Evolutionary conservation across 2,329 filamentous ascomycete genomes (phyloP).

Genomic region (Coleophoma cylindrospora): DNA sequence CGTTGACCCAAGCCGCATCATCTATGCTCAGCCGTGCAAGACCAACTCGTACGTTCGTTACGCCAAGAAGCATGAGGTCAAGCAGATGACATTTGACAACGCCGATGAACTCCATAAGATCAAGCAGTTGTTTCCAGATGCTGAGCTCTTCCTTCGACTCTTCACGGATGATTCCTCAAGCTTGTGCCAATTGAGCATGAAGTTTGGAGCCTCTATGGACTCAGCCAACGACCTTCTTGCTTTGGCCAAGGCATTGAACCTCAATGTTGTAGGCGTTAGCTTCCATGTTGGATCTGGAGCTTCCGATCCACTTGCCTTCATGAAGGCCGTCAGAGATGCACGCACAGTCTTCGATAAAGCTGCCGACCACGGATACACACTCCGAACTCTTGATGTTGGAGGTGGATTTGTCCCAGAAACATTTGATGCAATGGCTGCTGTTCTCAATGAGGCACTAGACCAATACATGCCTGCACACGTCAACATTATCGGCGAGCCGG

Average conservation of each 20-base stretch:
- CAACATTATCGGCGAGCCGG: constrained; percentile 90
- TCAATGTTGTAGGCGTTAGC: constrained; percentile 92
- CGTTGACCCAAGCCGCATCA: constrained; percentile 83
- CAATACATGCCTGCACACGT: constrained; percentile 76
- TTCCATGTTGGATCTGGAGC: constrained; percentile 98
- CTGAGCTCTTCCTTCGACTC: constrained; percentile 91
- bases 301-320: constrained; percentile 86
- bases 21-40: constrained; percentile 99
- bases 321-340: constrained; percentile 86
- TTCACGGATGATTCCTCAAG: constrained; percentile 93
- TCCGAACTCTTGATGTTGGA: constrained; percentile 89
- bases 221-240: constrained; percentile 71
- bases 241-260: constrained; percentile 73
- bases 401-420: constrained; percentile 89
- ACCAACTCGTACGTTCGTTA: constrained; percentile 96
- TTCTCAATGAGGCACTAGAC: constrained; percentile 75
- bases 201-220: constrained; percentile 91
- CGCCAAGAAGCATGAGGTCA: constrained; percentile 77
- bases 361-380: constrained; percentile 65
- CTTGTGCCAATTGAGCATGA: constrained; percentile 91
- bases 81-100: constrained; percentile 99
- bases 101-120: constrained; percentile 97
- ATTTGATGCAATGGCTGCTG: constrained; percentile 84
- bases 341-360: constrained; percentile 86
- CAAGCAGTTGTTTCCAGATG: constrained; percentile 82